Base-by-base conservation (phyloP, 2,329 filamentous ascomycete genomes). In the Penicillium sp. region DNA sequence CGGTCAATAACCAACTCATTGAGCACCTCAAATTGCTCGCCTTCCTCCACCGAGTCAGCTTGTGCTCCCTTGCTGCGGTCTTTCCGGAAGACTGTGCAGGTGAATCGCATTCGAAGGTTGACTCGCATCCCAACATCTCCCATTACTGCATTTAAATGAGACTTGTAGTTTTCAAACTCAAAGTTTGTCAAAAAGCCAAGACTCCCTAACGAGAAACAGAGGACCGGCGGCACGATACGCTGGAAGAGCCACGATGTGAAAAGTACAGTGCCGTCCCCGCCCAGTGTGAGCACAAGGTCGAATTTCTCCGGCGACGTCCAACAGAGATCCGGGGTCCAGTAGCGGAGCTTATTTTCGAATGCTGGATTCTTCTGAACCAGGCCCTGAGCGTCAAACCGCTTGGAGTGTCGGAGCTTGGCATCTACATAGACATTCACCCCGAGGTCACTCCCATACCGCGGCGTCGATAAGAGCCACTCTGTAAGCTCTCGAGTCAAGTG, bases 1-100 rank as follows among this genome's bases (percentile, higher is more conserved):
- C 95, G 91, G 80, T 99, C 95, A 71, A 99, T 98, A 77, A 99
- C 94, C 56, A 99, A 88, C 81, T 99, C 95, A 79, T 99, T 99
- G 67, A 99, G 88, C 21, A 99, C 94, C 80, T 99, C 95, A 67
- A 97, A 98, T 72, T 97, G 93, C 80, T 98, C 94, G 49, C 90
- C 92, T 77, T 97, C 93, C 69, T 95, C 90, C 67, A 90, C 85
- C n/a, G 86, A 83, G 11, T 84, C 85, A 2, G 81, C 74, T n/a
- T 75, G 80, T 7, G 81, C 77, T 13, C 76, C 78, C 47, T 79
- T 77, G 56, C 74, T 79, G 7, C 74, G 73, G 64, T 81, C 87
- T 67, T 90, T 85, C 49, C 94, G 90, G 81, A 94, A 97, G 8
- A 99, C 93, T 0, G 95, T 98, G 81, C 94, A 98, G 17, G 95